Evolutionary conservation across 2,329 filamentous ascomycete genomes (phyloP), one percentile per base, ranked within the genome.

Genomic region (Arthrobotrys sinensis): DNA sequence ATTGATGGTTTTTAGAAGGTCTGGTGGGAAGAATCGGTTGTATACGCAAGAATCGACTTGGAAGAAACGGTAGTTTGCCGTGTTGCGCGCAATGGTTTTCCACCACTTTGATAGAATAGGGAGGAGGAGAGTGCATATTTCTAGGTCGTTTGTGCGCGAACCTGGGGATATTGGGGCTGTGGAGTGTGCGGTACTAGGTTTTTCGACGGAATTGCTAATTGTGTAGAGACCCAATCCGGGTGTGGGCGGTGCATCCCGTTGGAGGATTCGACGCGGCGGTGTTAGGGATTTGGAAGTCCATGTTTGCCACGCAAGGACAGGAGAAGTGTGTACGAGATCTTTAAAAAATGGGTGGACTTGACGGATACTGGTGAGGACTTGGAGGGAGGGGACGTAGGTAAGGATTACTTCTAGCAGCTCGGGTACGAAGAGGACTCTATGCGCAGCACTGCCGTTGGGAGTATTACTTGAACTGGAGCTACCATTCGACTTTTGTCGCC

Each of bases 301-400:
- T 7, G 75, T 78, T 52, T 78, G 75, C 75, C 75, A 78, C 28
- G 75, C 75, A 10, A 78, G 45, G 2, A 63, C 55, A 2, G 75
- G 75, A 0, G 75, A 78, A 1, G 67, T 66, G n/a, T 62, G 60
- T 2, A 78, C 66, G 8, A 78, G 52, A 16, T 71, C 67, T 28
- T 78, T 78, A 53, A 78, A 78, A 45, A 78, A 78, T 14, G 75
- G 75, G 46, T 78, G 75, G 12, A 78, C 75, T 50, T 78, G 75
- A 8, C 75, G 75, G 52, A 78, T 60, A 11, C n/a, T 78, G 36
- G 75, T 78, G 34, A 78, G 67, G 38, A 78, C 62, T 67, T 78
- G 67, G 14, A 78, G 62, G n/a, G 75, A 72, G 8, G 75, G 75
- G 14, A 78, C 67, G 53, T 72, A 38, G 24, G 48, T 66, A n/a